Evolutionary conservation across 148 eudicot species (phyloP), one percentile per base, ranked within the genome.

Genomic region (Euryodendron excelsum): DNA sequence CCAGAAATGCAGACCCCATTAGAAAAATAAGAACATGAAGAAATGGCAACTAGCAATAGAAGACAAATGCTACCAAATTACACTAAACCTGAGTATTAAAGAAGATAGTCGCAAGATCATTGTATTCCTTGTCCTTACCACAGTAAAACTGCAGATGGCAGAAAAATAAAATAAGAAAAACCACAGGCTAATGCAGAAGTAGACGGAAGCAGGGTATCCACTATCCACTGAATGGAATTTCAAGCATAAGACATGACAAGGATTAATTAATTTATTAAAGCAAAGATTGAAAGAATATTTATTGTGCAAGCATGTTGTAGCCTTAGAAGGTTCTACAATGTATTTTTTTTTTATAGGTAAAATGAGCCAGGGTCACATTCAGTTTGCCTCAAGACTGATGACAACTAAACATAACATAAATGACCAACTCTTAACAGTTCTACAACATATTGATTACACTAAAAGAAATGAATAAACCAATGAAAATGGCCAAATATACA

Each of bases 71-170:
- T 59, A 61, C 41, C 45, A 72, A 59, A 73, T 23, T 53, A 48
- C 34, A 44, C 39, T 60, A 74, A 52, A 96, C 99, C 99, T 96
- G 99, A 44, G 99, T 96, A 85, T 96, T 96, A 81, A 96, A 96
- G 87, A 96, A 96, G 87, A 96, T 96, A 79, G 99, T 96, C 8
- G 99, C 99, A 58, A 96, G 92, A 82, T 96, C 99, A 78, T 96
- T 96, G 87, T 96, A 96, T 73, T 93, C 92, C 71, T 91, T 91
- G 70, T 87, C 87, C 78, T 81, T 87, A 36, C 70, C 81, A 80
- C 99, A 96, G 79, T 80, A 90, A 78, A 96, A 96, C 99, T 96
- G 91, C 82, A 85, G 53, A 62, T 39, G 30, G 15, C 50, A 73
- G 31, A 44, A 69, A 47, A 66, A 61, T 18, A 65, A 47, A 36